Evolutionary conservation across 2,329 filamentous ascomycete genomes (phyloP).

Genomic region (Fusarium keratoplasticum): DNA sequence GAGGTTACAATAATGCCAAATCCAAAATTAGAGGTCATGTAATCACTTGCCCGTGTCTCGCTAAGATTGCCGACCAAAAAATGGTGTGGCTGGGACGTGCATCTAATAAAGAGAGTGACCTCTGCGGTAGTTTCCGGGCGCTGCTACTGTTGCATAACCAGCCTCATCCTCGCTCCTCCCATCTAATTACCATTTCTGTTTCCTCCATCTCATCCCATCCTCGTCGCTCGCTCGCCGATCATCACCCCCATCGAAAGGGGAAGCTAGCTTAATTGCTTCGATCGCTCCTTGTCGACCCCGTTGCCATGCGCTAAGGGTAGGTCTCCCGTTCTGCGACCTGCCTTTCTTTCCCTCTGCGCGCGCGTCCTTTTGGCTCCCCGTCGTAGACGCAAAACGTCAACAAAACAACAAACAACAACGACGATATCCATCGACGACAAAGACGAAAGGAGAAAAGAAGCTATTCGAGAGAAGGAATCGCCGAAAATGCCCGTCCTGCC

Average conservation of each 20-base stretch:
- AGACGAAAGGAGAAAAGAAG: not conserved
- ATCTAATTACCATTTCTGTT: not conserved
- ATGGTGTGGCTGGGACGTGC: constrained; percentile 12
- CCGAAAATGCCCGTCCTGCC: constrained; percentile 31
- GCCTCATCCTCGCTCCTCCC: not conserved
- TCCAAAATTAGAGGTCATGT: not conserved
- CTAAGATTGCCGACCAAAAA: not conserved
- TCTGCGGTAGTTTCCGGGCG: not conserved
- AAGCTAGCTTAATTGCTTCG: not conserved
- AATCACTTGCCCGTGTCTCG: not conserved
- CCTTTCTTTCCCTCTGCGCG: not conserved
- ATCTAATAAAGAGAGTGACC: not conserved
- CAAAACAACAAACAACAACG: not conserved
- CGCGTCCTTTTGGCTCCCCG: not conserved
- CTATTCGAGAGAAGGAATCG: not conserved
- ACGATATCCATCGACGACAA: not conserved
- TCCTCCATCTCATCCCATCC: not conserved
- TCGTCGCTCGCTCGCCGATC: not conserved
- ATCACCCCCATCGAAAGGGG: not conserved
- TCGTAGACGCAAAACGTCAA: not conserved
- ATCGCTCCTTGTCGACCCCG: not conserved
- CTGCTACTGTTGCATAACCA: not conserved
- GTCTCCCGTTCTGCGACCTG: not conserved
- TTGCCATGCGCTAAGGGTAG: not conserved
- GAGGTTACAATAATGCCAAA: not conserved